Evolutionary conservation across 495 filamentous ascomycete genomes (phyloP).

Genomic region (Aspergillus indologenus): DNA sequence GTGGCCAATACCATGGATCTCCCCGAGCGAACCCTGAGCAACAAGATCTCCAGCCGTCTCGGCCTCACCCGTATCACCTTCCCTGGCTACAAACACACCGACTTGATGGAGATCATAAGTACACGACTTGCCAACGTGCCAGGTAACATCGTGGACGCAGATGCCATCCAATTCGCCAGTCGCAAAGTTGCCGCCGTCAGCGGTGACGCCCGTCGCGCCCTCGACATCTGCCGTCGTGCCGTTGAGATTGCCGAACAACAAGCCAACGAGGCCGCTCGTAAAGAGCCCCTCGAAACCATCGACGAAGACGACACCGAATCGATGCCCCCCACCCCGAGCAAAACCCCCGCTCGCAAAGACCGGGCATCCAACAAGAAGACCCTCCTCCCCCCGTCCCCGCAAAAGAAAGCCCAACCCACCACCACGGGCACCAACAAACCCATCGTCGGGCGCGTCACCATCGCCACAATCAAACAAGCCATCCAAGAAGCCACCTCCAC

Average conservation of each 20-base stretch:
- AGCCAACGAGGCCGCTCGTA: conserved; percentile 43
- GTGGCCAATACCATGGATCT: conserved; percentile 99
- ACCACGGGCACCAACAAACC: conserved; percentile 7
- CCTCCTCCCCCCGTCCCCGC: conserved; percentile 10
- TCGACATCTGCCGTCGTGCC: conserved; percentile 94
- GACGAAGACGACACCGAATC: conserved; percentile 34
- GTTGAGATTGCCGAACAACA: conserved; percentile 91
- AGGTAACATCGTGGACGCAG: conserved; percentile 84
- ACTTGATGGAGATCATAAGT: conserved; percentile 96
- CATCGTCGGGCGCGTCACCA: conserved; percentile 66
- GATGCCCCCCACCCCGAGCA: conserved; percentile 45
- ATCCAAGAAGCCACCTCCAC: conserved; percentile 93
- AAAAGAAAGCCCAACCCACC: conserved; percentile 19
- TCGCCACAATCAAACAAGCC: conserved; percentile 86
- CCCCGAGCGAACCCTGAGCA: conserved; percentile 92
- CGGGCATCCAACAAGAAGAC: conserved; percentile 21
- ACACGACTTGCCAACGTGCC: conserved; percentile 83
- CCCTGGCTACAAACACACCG: conserved; percentile 93
- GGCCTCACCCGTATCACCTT: conserved; percentile 92
- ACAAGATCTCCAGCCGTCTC: conserved; percentile 93
- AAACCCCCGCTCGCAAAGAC: conserved; percentile 37
- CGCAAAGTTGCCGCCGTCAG: conserved; percentile 95
- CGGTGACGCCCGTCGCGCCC: conserved; percentile 85
- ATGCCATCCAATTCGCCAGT: conserved; percentile 94
- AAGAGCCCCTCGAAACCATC: conserved; percentile 18